These are phyloP conservation scores for Mrakiaceae sp. DNA, from an alignment of 1,284 basidiomycete species.

Conservation along the genomic window DNA sequence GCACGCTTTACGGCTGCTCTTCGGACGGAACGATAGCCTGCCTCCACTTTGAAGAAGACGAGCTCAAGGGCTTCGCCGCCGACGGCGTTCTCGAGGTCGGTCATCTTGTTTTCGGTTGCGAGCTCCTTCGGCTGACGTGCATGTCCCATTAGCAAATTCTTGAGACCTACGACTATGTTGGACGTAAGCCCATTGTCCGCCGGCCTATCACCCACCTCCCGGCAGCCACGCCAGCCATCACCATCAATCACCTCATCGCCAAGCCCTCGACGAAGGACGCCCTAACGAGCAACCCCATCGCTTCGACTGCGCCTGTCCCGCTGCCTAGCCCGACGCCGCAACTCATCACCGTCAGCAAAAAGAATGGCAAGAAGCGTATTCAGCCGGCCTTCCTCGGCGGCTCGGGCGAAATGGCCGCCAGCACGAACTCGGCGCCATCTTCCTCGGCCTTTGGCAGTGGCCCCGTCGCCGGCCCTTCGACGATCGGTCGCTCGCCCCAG, in stretches of 20 bases:
- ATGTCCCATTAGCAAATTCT: not conserved
- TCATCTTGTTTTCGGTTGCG: not conserved
- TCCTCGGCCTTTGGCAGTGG: not conserved
- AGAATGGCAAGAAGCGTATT: conserved; percentile 51
- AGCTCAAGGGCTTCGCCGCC: conserved; percentile 10
- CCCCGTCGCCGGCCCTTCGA: not conserved
- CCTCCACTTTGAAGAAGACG: conserved; percentile 21
- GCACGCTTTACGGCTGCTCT: conserved; percentile 85
- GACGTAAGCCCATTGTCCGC: conserved; percentile 4
- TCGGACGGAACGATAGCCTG: conserved; percentile 75
- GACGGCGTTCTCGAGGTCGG: conserved; percentile 14
- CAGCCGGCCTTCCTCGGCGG: conserved; percentile 43
- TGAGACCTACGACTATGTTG: not conserved
- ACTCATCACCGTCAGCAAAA: conserved; percentile 26
- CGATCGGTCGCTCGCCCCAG: not conserved
- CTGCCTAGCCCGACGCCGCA: conserved; percentile 18
- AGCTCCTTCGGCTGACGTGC: not conserved
- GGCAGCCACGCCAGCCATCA: conserved; percentile 3
- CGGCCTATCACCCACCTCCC: conserved; percentile 3
- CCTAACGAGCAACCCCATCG: not conserved
- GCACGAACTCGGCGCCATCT: not conserved
- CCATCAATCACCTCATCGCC: conserved; percentile 58
- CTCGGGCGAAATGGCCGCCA: conserved; percentile 4
- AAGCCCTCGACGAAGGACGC: not conserved
- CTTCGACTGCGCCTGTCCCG: conserved; percentile 3